phyloP scores from a whole-genome alignment of 495 filamentous ascomycete species.

The Aspergillus olivimuriae region DNA sequence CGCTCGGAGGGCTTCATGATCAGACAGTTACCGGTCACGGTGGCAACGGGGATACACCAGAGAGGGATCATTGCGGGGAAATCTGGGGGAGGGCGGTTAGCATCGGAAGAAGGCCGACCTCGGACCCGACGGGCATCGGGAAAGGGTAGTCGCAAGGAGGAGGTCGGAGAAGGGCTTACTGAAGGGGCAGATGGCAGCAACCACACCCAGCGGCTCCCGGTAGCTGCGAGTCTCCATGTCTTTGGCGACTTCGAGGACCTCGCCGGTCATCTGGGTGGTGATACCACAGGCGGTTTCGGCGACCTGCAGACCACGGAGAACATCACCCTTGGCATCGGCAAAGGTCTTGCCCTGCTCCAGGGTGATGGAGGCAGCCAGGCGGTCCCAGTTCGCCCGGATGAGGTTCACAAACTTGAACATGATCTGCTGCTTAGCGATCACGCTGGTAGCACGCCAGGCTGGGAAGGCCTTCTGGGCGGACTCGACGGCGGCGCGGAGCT shows the following conservation, averaged over 20 bases:
- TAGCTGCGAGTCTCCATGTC: conserved; percentile 98
- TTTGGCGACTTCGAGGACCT: conserved; percentile 93
- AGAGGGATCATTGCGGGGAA: conserved; percentile 99
- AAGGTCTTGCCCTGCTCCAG: conserved; percentile 94
- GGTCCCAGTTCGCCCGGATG: conserved; percentile 93
- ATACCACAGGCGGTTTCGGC: conserved; percentile 94
- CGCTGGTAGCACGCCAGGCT: conserved; percentile 74
- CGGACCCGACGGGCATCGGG: too few species aligned
- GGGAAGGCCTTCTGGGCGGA: conserved; percentile 89
- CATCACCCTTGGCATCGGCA: conserved; percentile 91
- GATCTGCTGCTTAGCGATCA: conserved; percentile 85
- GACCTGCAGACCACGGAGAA: conserved; percentile 91
- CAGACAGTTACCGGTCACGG: conserved; percentile 87
- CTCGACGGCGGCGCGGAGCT: conserved; percentile 80
- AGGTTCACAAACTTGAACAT: conserved; percentile 93
- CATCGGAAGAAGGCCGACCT: conserved; percentile 4
- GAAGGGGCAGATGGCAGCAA: conserved; percentile 97
- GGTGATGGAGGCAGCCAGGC: conserved; percentile 90
- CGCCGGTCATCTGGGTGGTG: conserved; percentile 87
- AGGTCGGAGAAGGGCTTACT: conserved; percentile 50
- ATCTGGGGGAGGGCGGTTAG: conserved; percentile 46
- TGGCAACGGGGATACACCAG: conserved; percentile 94
- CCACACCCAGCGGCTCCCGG: conserved; percentile 86
- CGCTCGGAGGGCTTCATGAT: conserved; percentile 97
- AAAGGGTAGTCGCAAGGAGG: not conserved